Percentiles rank a stretch among this genome's conserved stretches.
Evolutionary conservation across 2,329 filamentous ascomycete genomes (phyloP).

Genomic region (Penicillium sp.): DNA sequence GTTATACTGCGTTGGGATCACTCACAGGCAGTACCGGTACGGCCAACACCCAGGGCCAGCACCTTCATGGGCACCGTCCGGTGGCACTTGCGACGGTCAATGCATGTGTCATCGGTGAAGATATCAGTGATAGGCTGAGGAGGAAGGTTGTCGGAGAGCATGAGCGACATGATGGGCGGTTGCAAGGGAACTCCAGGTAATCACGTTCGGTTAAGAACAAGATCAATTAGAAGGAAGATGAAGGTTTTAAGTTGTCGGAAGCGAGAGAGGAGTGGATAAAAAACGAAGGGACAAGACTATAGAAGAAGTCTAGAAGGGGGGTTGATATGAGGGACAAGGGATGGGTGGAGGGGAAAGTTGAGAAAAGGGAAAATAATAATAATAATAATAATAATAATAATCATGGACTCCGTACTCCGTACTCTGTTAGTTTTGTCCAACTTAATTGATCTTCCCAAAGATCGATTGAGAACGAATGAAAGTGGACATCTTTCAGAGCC

Average conservation of each 20-base stretch:
- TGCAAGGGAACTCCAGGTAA: background rate
- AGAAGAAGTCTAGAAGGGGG: slow-evolving; percentile 26
- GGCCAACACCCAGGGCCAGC: slow-evolving; percentile 67
- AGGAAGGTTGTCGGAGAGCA: slow-evolving; percentile 39
- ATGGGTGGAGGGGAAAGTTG: slow-evolving; percentile 15
- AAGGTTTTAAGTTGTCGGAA: slow-evolving; percentile 4
- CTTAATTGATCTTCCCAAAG: slow-evolving; percentile 9
- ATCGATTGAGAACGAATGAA: slow-evolving; percentile 19
- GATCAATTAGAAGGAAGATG: slow-evolving; percentile 4
- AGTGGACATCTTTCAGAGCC: slow-evolving; percentile 26
- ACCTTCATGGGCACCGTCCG: slow-evolving; percentile 72
- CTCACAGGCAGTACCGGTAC: slow-evolving; percentile 71
- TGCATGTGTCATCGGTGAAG: slow-evolving; percentile 66
- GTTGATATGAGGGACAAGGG: slow-evolving; percentile 18
- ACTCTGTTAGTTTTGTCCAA: background rate
- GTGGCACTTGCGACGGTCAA: slow-evolving; percentile 65
- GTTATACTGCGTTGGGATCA: slow-evolving; percentile 11
- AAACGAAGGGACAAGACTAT: slow-evolving; percentile 23
- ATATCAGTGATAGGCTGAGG: slow-evolving; percentile 46
- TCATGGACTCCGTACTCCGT: too few relatives aligned
- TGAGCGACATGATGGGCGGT: slow-evolving; percentile 34
- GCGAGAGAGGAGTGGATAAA: slow-evolving; percentile 13
- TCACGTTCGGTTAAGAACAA: slow-evolving; percentile 9
- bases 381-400: slow-evolving; percentile 11
- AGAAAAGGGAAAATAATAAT: slow-evolving; percentile 12